Base-by-base conservation (phyloP, 208 protist species). In the Trypanosoma grayi region DNA sequence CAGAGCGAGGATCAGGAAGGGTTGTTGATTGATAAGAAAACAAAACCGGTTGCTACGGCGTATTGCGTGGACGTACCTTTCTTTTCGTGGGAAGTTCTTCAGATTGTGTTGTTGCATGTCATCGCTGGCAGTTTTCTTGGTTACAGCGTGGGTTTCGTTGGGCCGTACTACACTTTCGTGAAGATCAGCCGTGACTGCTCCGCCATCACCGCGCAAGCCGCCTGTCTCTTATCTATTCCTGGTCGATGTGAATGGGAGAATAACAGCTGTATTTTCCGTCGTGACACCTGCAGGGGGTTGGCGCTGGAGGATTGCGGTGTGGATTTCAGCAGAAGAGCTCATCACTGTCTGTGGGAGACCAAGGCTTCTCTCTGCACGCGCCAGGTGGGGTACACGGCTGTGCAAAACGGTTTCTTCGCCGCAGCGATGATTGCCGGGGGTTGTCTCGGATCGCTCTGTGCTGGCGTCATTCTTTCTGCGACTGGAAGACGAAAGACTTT, bases 361-460 rank as follows among this genome's bases (percentile, higher is more conserved):
- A 66, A 37, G 30, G n/a, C 0, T 6, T 25, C 24, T 22, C 7
- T 40, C 24, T 66, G 60, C 40, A 8, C 40, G 30, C 46, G 14
- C 3, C 0, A 48, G 22, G 52, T 65, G 31, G 69, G 68, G 13
- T 81, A 72, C 44, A 73, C 62, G 8, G 43, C 69, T 30, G 28
- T 72, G 18, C 53, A 65, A 53, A 67, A 34, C 40, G 72, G 68
- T 1, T 44, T 83, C 5, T 70, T 83, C 24, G 67, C 66, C 39
- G 77, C 50, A 10, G 37, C 28, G 11, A 34, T 83, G 47, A 70
- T 67, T 40, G 64, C 75, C 4, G 75, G 75, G 11, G 56, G 58
- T 18, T 69, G 64, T 28, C 22, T 73, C 28, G 75, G 75, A 6
- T 71, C 64, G 9, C 14, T 72, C 22, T 1, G 43, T 18, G 58